These are phyloP conservation scores for Endoconidiophora laricicola DNA, from an alignment of 2,329 filamentous ascomycete genomes.

Conservation along the genomic window DNA sequence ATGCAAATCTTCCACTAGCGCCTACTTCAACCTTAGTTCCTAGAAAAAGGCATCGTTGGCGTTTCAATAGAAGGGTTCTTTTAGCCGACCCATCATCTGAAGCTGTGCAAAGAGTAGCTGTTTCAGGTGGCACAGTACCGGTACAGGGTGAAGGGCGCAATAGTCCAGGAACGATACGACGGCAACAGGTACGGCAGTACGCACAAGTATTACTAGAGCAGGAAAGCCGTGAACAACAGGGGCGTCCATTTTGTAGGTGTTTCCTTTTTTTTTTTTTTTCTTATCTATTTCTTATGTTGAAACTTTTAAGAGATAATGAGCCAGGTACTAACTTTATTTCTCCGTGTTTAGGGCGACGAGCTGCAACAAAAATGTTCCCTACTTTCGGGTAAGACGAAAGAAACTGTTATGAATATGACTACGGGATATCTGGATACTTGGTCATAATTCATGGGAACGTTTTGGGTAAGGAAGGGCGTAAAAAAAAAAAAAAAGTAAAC, in stretches of 20 bases:
- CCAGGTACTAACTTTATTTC: background rate
- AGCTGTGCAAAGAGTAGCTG: too few species aligned
- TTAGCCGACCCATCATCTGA: too few species aligned
- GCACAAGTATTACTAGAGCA: constrained; percentile 29
- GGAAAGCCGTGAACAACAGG: constrained; percentile 13
- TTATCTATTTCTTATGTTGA: background rate
- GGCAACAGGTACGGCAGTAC: constrained; percentile 28
- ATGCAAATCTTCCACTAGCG: too few species aligned
- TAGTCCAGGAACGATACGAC: constrained; percentile 28
- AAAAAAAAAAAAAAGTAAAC: too few species aligned
- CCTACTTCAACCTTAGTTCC: too few species aligned
- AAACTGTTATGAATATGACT: background rate
- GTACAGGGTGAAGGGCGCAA: constrained; percentile 18
- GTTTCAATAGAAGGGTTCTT: too few species aligned
- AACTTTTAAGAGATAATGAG: background rate
- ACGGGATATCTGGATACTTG: background rate
- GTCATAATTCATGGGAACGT: too few species aligned
- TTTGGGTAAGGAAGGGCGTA: background rate
- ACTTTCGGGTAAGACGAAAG: constrained; percentile 17
- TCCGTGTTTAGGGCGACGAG: constrained; percentile 24
- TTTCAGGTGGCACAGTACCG: background rate
- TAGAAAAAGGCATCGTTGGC: too few species aligned
- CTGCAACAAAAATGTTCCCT: constrained; percentile 28
- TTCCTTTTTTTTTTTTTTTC: background rate
- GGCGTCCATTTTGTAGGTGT: constrained; percentile 25